phyloP scores from a whole-genome alignment of 192 early-diverging fungal genomes.

The Chytriomyces confervae region DNA sequence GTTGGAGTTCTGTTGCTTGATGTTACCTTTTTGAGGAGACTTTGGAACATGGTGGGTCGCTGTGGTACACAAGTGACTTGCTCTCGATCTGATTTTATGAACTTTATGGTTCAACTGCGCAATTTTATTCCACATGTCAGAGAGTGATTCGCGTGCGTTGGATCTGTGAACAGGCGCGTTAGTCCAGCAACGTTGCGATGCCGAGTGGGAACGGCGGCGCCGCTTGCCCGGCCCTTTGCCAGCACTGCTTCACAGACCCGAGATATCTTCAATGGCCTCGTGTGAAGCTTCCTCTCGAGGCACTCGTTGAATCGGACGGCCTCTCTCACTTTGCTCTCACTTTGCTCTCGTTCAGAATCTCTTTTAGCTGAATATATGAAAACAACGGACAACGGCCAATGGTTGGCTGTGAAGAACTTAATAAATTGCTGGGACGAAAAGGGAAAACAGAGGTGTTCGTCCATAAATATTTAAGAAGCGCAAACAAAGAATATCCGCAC shows the following conservation, averaged over 20 bases:
- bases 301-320: slow-evolving; percentile 42
- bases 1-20: background rate
- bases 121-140: background rate
- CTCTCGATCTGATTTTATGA: background rate
- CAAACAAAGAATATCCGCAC: too few relatives aligned
- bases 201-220: background rate
- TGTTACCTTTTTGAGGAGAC: slow-evolving; percentile 21
- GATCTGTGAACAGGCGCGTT: background rate
- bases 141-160: background rate
- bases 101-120: background rate
- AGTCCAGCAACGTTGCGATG: background rate
- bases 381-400: background rate
- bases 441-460: slow-evolving; percentile 4
- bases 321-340: slow-evolving; percentile 44
- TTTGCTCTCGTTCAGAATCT: slow-evolving; percentile 43
- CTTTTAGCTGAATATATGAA: slow-evolving; percentile 32
- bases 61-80: too few relatives aligned
- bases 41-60: slow-evolving; percentile 19
- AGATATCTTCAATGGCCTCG: slow-evolving; percentile 48
- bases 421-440: slow-evolving; percentile 1
- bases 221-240: slow-evolving; percentile 34
- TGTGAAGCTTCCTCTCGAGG: slow-evolving; percentile 46
- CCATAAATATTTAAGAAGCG: too few relatives aligned
- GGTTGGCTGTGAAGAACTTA: too few relatives aligned
- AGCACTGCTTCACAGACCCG: slow-evolving; percentile 36